Percentiles rank a stretch among this genome's conserved stretches.
phyloP scores from a whole-genome alignment of 169 alveolate genomes.

The Plasmodium yoelii region DNA sequence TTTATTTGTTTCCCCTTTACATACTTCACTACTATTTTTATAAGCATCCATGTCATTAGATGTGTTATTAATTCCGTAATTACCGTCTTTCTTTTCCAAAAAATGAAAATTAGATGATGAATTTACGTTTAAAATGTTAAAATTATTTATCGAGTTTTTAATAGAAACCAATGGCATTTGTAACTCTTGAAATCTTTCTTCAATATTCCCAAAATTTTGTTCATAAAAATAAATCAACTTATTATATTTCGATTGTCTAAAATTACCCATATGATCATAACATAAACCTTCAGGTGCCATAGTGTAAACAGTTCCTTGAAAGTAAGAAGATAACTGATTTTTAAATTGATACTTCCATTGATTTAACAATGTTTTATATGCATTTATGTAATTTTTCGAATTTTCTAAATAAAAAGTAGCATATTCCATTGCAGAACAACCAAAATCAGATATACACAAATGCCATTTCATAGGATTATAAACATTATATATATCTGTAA shows the following conservation, averaged over 20 bases:
- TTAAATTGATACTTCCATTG: slow-evolving; percentile 67
- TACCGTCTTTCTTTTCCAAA: neutral
- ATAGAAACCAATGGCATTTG: slow-evolving; percentile 25
- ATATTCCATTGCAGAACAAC: slow-evolving; percentile 81
- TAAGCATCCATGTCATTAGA: no score
- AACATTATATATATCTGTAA: slow-evolving; percentile 75
- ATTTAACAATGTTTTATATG: slow-evolving; percentile 23
- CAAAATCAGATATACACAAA: slow-evolving; percentile 84
- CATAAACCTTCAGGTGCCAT: slow-evolving; percentile 77
- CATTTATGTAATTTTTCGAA: slow-evolving; percentile 20
- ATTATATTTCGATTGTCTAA: slow-evolving; percentile 70
- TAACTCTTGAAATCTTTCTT: slow-evolving; percentile 44
- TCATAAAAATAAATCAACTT: slow-evolving; percentile 55
- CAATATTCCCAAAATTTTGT: slow-evolving; percentile 67
- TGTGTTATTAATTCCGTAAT: neutral
- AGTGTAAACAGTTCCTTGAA: slow-evolving; percentile 73
- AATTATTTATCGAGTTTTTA: slow-evolving; percentile 4
- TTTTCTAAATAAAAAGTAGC: slow-evolving; percentile 70
- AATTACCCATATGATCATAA: slow-evolving; percentile 63
- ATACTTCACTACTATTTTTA: neutral
- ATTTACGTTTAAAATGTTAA: slow-evolving; percentile 36
- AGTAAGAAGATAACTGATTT: slow-evolving; percentile 61
- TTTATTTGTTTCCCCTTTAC: neutral
- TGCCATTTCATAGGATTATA: slow-evolving; percentile 84
- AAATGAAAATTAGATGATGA: slow-evolving; percentile 30